phyloP scores from a whole-genome alignment of 495 filamentous ascomycete genomes.

The Halenospora varia region DNA sequence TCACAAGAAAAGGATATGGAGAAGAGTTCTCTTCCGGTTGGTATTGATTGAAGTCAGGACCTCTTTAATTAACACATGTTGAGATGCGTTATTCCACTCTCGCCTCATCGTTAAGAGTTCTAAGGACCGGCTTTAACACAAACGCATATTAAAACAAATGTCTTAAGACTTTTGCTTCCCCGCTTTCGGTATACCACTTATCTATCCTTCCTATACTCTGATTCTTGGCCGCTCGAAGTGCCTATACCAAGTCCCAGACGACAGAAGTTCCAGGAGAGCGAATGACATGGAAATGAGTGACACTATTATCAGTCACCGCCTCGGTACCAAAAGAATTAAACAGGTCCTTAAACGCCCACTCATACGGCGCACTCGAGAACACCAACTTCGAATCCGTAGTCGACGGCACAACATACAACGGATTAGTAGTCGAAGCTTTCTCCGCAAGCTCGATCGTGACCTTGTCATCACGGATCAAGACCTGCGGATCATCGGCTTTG shows the following conservation, averaged over 20 bases:
- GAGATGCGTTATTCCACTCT: too few relatives aligned
- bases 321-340: neutral
- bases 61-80: too few relatives aligned
- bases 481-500: neutral
- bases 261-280: neutral
- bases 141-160: too few relatives aligned
- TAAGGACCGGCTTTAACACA: too few relatives aligned
- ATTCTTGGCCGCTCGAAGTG: too few relatives aligned
- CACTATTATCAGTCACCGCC: neutral
- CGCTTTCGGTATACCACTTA: too few relatives aligned
- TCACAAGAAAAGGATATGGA: too few relatives aligned
- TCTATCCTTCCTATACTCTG: too few relatives aligned
- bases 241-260: conserved; percentile 4
- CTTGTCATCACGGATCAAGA: neutral
- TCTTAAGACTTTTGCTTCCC: too few relatives aligned
- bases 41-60: too few relatives aligned
- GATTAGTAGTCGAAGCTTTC: neutral
- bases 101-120: too few relatives aligned
- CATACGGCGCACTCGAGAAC: neutral
- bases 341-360: conserved; percentile 3
- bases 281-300: neutral
- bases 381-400: neutral
- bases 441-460: conserved; percentile 1
- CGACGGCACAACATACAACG: neutral
- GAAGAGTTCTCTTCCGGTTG: too few relatives aligned